phyloP scores from a whole-genome alignment of 164 flowering plant species.

The Chimonanthus praecox region DNA sequence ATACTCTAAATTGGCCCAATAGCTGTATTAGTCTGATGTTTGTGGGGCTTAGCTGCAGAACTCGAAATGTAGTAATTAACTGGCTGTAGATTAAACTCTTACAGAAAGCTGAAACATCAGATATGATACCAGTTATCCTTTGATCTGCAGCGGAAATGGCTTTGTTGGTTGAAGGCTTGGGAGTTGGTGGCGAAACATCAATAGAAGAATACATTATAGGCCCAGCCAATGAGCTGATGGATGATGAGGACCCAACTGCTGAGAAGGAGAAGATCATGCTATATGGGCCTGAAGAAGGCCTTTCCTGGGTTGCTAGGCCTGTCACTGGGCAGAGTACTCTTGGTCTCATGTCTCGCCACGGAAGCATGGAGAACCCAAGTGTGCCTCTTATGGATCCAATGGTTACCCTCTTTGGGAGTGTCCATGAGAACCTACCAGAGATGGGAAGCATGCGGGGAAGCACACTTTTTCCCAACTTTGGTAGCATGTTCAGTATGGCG shows the following conservation, averaged over 20 bases:
- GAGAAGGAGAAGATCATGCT: constrained; percentile 55
- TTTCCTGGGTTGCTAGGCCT: constrained; percentile 88
- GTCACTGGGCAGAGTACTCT: constrained; percentile 63
- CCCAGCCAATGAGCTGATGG: constrained; percentile 51
- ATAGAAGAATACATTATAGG: constrained; percentile 86
- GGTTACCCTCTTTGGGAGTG: constrained; percentile 85
- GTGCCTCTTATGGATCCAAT: constrained; percentile 78
- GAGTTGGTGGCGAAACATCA: constrained; percentile 76
- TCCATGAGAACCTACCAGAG: constrained; percentile 84
- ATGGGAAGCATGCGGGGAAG: constrained; percentile 48
- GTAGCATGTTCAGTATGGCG: constrained; percentile 49
- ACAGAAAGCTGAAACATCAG: background rate
- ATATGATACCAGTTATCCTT: background rate
- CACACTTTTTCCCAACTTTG: constrained; percentile 48
- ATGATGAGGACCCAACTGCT: constrained; percentile 34
- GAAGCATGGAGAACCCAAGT: constrained; percentile 56
- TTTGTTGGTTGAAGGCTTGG: constrained; percentile 90
- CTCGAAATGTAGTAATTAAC: background rate
- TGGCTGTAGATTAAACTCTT: background rate
- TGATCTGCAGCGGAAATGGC: constrained; percentile 82
- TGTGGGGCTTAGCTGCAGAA: background rate
- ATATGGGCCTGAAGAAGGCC: constrained; percentile 78
- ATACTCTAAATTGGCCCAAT: background rate
- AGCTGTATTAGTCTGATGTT: background rate
- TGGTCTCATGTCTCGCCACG: constrained; percentile 69